Base-by-base conservation (phyloP, 177 flowering plant species). In the Tripterygium wilfordii region DNA sequence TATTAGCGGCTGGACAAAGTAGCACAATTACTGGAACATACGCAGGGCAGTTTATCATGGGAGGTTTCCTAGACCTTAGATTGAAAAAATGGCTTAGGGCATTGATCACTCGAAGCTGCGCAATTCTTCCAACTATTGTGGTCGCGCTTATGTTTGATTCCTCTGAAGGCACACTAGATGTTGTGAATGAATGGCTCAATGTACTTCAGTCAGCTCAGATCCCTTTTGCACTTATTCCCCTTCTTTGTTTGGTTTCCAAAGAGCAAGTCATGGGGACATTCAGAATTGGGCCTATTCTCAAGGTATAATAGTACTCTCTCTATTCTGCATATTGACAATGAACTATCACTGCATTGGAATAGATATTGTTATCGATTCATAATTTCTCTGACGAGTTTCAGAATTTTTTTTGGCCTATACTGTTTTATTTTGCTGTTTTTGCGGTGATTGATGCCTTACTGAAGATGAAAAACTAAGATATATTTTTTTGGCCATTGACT, bases 21-120 rank as follows among this genome's bases (percentile, higher is more conserved):
- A 74, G 79, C 51, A 74, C 79, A 10, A 67, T 74, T 3, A 74
- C 79, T 6, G 79, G 79, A 7, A 74, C 79, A 14, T 74, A 74
- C 51, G 79, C 79, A 0, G 79, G 79, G 33, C 79, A 74, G 58
- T 74, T 74, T 50, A 74, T 74, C 26, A 74, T 74, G 79, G 73
- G 79, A 16, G 79, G 79, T 3, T 74, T 74, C 33, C 57, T 74
- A 13, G 65, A 70, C 41, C 15, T 74, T 54, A 54, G 63, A 55
- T 44, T 74, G 62, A 70, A 70, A 49, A 74, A 74, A 61, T 74
- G 79, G 79, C 5, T 67, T 39, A 64, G 79, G 53, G 67, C 79
- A 12, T 38, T 74, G 60, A 74, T 74, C 32, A 74, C 79, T 0
- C 64, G 79, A 19, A 74, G 79, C 63, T 74, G 16, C 55, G 79